Conservation (phyloP, 495 filamentous ascomycete genomes). For the Annulohypoxylon bovei region DNA sequence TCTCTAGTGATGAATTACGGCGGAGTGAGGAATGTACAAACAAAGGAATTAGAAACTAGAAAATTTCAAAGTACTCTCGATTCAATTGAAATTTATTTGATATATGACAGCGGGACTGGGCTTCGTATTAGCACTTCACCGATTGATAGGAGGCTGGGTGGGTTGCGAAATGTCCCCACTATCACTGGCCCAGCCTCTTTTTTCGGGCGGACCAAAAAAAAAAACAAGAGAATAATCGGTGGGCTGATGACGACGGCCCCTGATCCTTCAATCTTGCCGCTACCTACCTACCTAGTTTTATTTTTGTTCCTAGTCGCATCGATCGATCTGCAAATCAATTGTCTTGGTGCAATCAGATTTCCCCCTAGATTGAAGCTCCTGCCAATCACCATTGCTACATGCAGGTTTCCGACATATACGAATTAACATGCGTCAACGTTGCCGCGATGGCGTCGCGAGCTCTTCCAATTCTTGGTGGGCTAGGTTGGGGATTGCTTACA, state of each 20-base stretch:
- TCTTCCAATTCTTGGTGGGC: constrained; percentile 4
- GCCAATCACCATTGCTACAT: constrained; percentile 9
- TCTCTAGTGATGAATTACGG: not conserved
- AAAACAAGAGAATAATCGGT: constrained; percentile 27
- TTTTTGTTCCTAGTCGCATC: constrained; percentile 3
- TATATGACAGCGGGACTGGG: constrained; percentile 24
- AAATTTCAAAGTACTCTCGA: constrained; percentile 7
- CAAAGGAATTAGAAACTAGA: constrained; percentile 22
- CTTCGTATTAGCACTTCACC: constrained; percentile 27
- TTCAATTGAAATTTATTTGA: constrained; percentile 34
- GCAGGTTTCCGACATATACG: constrained; percentile 39
- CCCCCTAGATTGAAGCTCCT: constrained; percentile 1
- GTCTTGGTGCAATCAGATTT: constrained; percentile 13
- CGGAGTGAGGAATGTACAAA: constrained; percentile 1
- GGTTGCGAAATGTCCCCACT: constrained; percentile 27
- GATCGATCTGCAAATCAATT: constrained; percentile 35
- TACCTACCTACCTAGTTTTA: not conserved
- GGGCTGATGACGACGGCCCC: constrained; percentile 24
- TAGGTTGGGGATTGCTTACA: constrained; percentile 4
- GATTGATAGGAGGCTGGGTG: constrained; percentile 32
- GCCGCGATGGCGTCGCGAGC: not conserved
- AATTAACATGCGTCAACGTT: constrained; percentile 28
- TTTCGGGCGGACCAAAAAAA: constrained; percentile 14
- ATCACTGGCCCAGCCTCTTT: constrained; percentile 37
- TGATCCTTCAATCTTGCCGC: not conserved